phyloP scores from a whole-genome alignment of 768 basidiomycete genomes.

The Butyriboletus loyo region DNA sequence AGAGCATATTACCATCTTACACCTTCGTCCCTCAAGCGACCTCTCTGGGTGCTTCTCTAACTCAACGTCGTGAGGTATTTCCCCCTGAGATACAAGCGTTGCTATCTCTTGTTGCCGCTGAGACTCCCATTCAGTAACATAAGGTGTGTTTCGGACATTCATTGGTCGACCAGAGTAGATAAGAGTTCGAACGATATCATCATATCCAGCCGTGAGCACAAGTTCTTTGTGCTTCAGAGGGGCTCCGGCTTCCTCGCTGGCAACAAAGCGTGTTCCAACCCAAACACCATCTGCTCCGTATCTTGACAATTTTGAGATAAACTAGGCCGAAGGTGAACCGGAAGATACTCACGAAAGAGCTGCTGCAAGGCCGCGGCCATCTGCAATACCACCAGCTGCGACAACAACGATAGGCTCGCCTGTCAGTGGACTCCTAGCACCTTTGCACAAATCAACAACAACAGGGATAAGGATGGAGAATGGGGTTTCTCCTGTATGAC shows the following conservation, averaged over 20 bases:
- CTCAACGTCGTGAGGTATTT: conserved; percentile 75
- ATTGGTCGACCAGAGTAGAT: conserved; percentile 80
- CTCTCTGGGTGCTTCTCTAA: conserved; percentile 65
- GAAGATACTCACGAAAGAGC: conserved; percentile 52
- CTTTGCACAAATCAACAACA: conserved; percentile 74
- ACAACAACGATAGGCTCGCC: conserved; percentile 75
- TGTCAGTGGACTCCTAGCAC: conserved; percentile 69
- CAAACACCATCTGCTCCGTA: conserved; percentile 85
- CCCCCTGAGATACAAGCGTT: conserved; percentile 56
- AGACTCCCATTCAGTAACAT: conserved; percentile 75
- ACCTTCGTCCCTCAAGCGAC: conserved; percentile 54
- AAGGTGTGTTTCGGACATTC: conserved; percentile 77
- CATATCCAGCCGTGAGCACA: conserved; percentile 67
- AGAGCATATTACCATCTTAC: conserved; percentile 37
- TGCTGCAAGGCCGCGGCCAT: conserved; percentile 78
- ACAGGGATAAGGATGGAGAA: conserved; percentile 82
- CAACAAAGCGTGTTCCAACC: conserved; percentile 87
- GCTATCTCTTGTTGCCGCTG: conserved; percentile 57
- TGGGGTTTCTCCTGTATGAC: conserved; percentile 81
- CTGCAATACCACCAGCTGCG: conserved; percentile 82
- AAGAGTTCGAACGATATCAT: conserved; percentile 68
- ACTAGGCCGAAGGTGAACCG: neutral
- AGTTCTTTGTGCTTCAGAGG: conserved; percentile 70
- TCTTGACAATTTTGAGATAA: conserved; percentile 32
- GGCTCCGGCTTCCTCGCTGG: conserved; percentile 76